phyloP scores from a whole-genome alignment of 352 stramenopile species.

The Globisporangium abappressorium region DNA sequence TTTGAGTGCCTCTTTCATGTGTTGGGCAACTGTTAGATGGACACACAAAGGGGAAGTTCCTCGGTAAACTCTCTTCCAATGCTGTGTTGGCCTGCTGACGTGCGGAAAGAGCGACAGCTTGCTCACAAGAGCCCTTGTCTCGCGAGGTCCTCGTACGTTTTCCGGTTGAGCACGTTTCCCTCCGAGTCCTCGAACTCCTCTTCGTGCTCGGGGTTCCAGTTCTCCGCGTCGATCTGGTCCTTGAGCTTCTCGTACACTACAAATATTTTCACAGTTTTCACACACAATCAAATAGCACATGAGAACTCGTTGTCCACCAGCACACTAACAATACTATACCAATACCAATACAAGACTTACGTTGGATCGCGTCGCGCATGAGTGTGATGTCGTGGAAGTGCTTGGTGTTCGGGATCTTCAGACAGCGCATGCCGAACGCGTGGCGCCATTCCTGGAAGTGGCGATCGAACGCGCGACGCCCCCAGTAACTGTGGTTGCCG shows the following conservation, averaged over 20 bases:
- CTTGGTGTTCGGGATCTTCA: constrained; percentile 99
- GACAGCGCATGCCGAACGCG: constrained; percentile 97
- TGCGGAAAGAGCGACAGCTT: neutral
- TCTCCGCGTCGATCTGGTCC: constrained; percentile 90
- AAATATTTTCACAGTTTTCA: constrained; percentile 14
- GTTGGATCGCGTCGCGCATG: constrained; percentile 94
- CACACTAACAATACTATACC: neutral
- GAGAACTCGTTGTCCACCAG: neutral
- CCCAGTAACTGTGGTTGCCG: constrained; percentile 98
- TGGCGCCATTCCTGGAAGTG: constrained; percentile 99
- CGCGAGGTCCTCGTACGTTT: constrained; percentile 98
- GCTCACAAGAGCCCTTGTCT: constrained; percentile 94
- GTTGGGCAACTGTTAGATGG: neutral
- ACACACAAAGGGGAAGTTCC: neutral
- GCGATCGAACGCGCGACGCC: constrained; percentile 94
- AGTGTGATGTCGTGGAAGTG: constrained; percentile 99
- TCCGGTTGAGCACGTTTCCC: constrained; percentile 97
- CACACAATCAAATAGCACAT: constrained; percentile 8
- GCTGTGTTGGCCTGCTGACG: neutral
- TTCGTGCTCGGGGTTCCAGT: constrained; percentile 91
- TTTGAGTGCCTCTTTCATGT: neutral
- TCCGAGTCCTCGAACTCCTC: constrained; percentile 99
- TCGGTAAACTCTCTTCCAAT: neutral
- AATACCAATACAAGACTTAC: constrained; percentile 35
- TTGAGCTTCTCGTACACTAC: constrained; percentile 97